These are phyloP conservation scores for Murraya paniculata DNA, from an alignment of 345 rosid species.

Conservation along the genomic window DNA sequence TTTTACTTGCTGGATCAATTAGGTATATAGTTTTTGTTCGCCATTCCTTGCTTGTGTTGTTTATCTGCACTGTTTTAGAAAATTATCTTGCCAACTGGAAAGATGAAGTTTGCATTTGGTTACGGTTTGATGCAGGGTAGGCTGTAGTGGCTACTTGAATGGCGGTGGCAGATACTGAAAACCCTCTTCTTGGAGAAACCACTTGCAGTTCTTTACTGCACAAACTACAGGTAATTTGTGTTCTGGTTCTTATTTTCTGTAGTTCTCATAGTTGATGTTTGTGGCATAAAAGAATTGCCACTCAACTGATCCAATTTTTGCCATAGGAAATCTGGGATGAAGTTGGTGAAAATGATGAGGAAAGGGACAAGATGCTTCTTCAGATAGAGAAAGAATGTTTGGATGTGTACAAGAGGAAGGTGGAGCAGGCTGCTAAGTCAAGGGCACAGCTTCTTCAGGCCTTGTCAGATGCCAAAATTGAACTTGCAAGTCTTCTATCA, in stretches of 20 bases:
- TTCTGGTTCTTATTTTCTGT: background rate
- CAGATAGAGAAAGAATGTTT: slow-evolving; percentile 91
- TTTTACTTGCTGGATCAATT: slow-evolving; percentile 14
- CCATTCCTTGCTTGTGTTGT: background rate
- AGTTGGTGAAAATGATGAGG: slow-evolving; percentile 94
- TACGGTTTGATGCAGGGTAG: slow-evolving; percentile 26
- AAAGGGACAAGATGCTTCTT: slow-evolving; percentile 90
- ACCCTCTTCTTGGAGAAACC: slow-evolving; percentile 79
- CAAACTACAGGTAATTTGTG: slow-evolving; percentile 66
- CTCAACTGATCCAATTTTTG: slow-evolving; percentile 9
- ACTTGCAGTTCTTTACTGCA: slow-evolving; percentile 84
- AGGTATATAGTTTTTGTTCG: slow-evolving; percentile 6
- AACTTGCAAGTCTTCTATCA: slow-evolving; percentile 69
- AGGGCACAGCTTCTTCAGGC: slow-evolving; percentile 86
- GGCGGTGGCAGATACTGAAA: slow-evolving; percentile 64
- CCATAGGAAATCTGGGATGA: slow-evolving; percentile 96
- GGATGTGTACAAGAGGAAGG: slow-evolving; percentile 92
- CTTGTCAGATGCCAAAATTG: slow-evolving; percentile 78
- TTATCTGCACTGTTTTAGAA: background rate
- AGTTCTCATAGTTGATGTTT: background rate
- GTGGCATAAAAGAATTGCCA: background rate
- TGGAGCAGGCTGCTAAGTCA: slow-evolving; percentile 79
- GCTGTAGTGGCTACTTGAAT: slow-evolving; percentile 39
- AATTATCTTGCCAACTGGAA: background rate
- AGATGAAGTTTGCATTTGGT: background rate